A percentile compares a stretch with the other conserved stretches of the same genome.
phyloP scores from a whole-genome alignment of 1,139 yeast species.

The Nakaseomyces sp. region DNA sequence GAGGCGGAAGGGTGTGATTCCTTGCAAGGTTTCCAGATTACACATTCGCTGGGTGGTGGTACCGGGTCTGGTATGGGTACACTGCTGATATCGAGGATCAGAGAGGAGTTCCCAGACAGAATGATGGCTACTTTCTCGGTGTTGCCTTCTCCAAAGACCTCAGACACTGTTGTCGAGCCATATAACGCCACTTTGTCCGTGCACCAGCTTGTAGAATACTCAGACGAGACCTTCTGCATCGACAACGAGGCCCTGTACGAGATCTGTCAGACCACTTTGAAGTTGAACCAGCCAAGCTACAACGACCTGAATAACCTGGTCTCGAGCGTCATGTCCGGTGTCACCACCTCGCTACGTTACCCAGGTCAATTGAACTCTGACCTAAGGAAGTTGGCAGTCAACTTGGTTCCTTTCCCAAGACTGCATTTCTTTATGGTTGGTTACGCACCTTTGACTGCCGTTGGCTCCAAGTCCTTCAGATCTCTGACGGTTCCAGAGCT shows the following conservation, averaged over 20 bases:
- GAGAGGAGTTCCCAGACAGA: conserved; percentile 88
- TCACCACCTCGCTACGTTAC: conserved; percentile 75
- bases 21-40: conserved; percentile 87
- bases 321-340: conserved; percentile 89
- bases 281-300: conserved; percentile 69
- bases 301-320: conserved; percentile 72
- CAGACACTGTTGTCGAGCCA: conserved; percentile 91
- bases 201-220: conserved; percentile 81
- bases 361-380: conserved; percentile 93
- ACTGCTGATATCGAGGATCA: conserved; percentile 63
- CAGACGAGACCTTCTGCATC: conserved; percentile 90
- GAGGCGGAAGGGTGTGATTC: conserved; percentile 92
- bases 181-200: conserved; percentile 89
- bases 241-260: conserved; percentile 89
- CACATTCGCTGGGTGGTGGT: conserved; percentile 94
- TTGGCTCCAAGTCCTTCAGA: conserved; percentile 73
- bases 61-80: conserved; percentile 97
- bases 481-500: conserved; percentile 81
- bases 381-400: conserved; percentile 83
- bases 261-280: conserved; percentile 78
- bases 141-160: conserved; percentile 82
- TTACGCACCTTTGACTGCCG: conserved; percentile 80
- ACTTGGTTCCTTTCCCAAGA: conserved; percentile 90
- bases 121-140: conserved; percentile 95
- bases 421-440: conserved; percentile 93